Percentiles rank a stretch among this genome's conserved stretches.
Evolutionary conservation across 2,329 filamentous ascomycete species (phyloP).

Genomic region (Penicillium sp.): DNA sequence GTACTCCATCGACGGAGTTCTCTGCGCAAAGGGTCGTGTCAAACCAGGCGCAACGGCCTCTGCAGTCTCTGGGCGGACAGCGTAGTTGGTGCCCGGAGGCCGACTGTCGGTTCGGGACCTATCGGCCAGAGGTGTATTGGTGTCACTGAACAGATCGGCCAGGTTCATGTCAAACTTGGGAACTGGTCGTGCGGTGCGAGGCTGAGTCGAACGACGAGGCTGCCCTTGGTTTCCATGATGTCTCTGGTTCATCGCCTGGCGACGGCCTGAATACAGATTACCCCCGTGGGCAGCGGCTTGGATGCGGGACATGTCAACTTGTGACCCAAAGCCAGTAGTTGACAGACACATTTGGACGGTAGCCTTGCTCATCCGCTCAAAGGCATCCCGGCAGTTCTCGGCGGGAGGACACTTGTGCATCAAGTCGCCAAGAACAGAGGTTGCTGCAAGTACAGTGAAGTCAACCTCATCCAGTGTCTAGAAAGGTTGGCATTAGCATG

Average conservation of each 20-base stretch:
- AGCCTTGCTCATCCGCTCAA: constrained; percentile 91
- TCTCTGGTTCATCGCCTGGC: constrained; percentile 27
- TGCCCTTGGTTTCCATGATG: constrained; percentile 28
- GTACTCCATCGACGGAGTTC: constrained; percentile 37
- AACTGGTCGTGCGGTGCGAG: constrained; percentile 46
- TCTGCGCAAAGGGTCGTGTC: constrained; percentile 28
- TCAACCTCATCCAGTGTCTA: constrained; percentile 92
- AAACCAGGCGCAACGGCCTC: constrained; percentile 29
- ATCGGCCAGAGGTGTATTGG: constrained; percentile 41
- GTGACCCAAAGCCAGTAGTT: constrained; percentile 74
- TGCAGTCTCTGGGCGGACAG: constrained; percentile 25
- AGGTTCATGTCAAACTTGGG: constrained; percentile 63
- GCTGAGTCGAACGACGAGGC: constrained; percentile 36
- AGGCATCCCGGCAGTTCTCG: constrained; percentile 91
- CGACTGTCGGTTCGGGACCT: constrained; percentile 35
- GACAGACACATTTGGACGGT: constrained; percentile 94
- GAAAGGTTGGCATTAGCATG: constrained; percentile 14
- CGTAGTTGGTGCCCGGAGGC: constrained; percentile 31
- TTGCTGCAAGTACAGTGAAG: constrained; percentile 90
- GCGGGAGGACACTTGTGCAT: constrained; percentile 94
- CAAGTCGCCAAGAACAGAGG: constrained; percentile 86
- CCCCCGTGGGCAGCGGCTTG: constrained; percentile 21
- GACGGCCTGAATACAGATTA: constrained; percentile 17
- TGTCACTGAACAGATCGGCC: constrained; percentile 54
- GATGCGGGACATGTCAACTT: constrained; percentile 34